Evolutionary conservation across 1,139 yeast genomes (phyloP).

Genomic region (Suhomyces terraborum): DNA sequence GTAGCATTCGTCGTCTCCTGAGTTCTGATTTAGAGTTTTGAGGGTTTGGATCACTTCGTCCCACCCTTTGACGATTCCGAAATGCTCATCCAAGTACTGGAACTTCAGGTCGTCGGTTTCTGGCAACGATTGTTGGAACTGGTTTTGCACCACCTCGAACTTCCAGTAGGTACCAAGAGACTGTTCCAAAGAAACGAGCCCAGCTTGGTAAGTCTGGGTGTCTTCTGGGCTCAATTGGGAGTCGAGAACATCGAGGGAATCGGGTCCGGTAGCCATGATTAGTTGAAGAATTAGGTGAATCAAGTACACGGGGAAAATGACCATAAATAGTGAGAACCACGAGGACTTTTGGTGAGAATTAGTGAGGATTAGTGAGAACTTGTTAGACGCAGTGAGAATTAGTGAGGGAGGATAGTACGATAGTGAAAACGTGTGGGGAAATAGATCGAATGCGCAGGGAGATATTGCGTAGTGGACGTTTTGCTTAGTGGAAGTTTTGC

Average conservation of each 20-base stretch:
- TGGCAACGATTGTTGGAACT: constrained; percentile 40
- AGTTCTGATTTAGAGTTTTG: constrained; percentile 29
- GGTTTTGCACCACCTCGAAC: constrained; percentile 40
- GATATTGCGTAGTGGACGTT: no score
- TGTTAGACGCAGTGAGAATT: no score
- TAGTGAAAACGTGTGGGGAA: no score
- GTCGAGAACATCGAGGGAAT: constrained; percentile 18
- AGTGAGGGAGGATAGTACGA: no score
- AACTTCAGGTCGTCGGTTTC: constrained; percentile 42
- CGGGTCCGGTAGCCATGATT: constrained; percentile 16
- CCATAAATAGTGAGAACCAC: not conserved
- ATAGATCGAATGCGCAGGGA: no score
- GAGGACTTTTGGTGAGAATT: not conserved
- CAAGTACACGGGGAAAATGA: not conserved
- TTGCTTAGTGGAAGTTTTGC: no score
- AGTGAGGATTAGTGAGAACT: no score
- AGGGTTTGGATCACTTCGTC: constrained; percentile 28
- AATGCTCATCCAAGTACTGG: constrained; percentile 42
- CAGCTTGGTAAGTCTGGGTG: constrained; percentile 11
- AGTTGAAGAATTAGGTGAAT: not conserved
- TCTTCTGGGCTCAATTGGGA: constrained; percentile 16
- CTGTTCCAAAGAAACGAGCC: constrained; percentile 7
- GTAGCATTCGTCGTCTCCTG: constrained; percentile 28
- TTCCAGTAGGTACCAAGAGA: constrained; percentile 28
- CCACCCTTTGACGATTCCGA: constrained; percentile 41